Percentiles rank a stretch among this genome's conserved stretches.
Evolutionary conservation across 208 protist genomes (phyloP).

Genomic region (Lotmaria passim): DNA sequence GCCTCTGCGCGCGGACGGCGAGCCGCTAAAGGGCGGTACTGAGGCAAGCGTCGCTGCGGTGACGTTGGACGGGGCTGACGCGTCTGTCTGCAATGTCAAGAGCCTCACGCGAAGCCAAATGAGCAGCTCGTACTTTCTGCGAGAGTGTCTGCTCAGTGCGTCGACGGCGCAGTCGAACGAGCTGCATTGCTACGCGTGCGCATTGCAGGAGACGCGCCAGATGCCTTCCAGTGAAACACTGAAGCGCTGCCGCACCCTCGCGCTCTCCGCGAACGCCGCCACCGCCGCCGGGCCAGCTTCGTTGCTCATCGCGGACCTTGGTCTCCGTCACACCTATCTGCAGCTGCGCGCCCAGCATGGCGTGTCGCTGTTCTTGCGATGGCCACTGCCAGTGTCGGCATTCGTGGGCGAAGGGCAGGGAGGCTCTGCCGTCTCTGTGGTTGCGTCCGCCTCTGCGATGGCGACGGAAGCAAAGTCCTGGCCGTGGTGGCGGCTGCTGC

Average conservation of each 20-base stretch:
- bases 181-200: slow-evolving; percentile 20
- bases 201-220: slow-evolving; percentile 4
- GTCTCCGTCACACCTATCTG: slow-evolving; percentile 49
- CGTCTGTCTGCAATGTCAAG: neutral
- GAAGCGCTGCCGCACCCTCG: neutral
- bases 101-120: slow-evolving; percentile 6
- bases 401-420: neutral
- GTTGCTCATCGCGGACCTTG: slow-evolving; percentile 8
- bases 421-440: neutral
- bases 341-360: slow-evolving; percentile 51
- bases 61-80: neutral
- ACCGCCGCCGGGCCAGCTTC: neutral
- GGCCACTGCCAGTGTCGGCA: slow-evolving; percentile 20
- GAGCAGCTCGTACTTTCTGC: slow-evolving; percentile 22
- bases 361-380: slow-evolving; percentile 74
- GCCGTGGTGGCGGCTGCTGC: slow-evolving; percentile 59
- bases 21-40: neutral
- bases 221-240: slow-evolving; percentile 22
- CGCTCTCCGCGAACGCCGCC: neutral
- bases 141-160: slow-evolving; percentile 23
- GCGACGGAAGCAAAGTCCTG: slow-evolving; percentile 10
- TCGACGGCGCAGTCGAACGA: slow-evolving; percentile 20
- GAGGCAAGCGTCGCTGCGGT: neutral
- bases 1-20: slow-evolving; percentile 2
- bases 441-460: slow-evolving; percentile 5